Base-by-base conservation (phyloP, 2,329 filamentous ascomycete genomes). In the Phialophora expanda region DNA sequence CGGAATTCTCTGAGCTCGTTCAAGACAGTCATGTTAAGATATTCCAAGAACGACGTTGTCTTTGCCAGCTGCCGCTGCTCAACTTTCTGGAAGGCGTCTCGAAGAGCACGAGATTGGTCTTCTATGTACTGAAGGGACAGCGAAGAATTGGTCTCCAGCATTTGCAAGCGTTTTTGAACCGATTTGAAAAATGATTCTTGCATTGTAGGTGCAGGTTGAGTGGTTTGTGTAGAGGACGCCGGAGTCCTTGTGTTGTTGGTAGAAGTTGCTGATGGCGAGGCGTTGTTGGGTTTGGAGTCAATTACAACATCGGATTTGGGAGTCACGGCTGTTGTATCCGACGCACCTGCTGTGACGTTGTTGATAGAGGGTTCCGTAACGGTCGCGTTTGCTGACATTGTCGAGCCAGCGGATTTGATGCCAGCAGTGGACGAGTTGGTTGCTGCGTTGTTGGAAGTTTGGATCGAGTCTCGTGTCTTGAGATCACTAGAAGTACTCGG, bases 131-230 rank as follows among this genome's bases (percentile, higher is more conserved):
- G 91, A 8, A 98, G 82, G 0, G 93, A 97, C 11, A 98, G 83
- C 0, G 94, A 96, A 11, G 93, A 92, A 76, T 98, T 99, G 17
- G 91, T 87, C 77, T 99, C 95, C 7, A 98, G 87, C 72, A 93
- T 89, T 70, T 94, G 91, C 4, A 99, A 84, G 1, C 95, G 91
- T 78, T 98, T 98, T 69, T 93, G 92, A 8, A 98, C 90, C 3
- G 93, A 92, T 77, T 98, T 98, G 85, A 97, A 99, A 78, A 99
- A 98, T 1, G 91, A 95, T 76, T 99, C 95, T 77, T 99, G 95
- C 0, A 96, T 95, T 0, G 93, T 93, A 1, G 94, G 93, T 0
- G 88, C 86, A 1, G 90, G 78, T 1, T 84, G 78, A 7, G 83
- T 76, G 1, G 83, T 80, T 71, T 85, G 78, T 28, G 80, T 78